Conservation (phyloP, 2,329 filamentous ascomycete genomes). For the Pseudopithomyces maydicus region DNA sequence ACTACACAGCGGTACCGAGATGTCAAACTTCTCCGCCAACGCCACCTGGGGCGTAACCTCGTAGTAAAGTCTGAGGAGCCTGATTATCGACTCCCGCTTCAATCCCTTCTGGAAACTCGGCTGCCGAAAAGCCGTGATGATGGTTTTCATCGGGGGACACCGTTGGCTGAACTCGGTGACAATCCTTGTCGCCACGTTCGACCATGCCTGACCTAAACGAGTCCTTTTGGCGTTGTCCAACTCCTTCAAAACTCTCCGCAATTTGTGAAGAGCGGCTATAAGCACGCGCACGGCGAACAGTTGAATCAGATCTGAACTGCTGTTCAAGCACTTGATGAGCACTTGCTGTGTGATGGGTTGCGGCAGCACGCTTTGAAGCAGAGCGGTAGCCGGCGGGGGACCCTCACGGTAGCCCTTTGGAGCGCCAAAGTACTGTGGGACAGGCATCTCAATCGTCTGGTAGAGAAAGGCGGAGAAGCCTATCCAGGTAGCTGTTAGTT, state of each 20-base stretch:
- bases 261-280: conserved; percentile 77
- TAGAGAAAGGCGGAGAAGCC: conserved; percentile 91
- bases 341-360: conserved; percentile 80
- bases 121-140: conserved; percentile 74
- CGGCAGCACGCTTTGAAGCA: conserved; percentile 87
- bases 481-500: conserved; percentile 91
- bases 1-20: conserved; percentile 75
- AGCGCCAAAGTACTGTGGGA: conserved; percentile 75
- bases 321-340: conserved; percentile 77
- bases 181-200: conserved; percentile 69
- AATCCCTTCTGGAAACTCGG: conserved; percentile 70
- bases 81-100: conserved; percentile 78
- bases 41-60: conserved; percentile 79
- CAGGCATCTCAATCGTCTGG: conserved; percentile 73
- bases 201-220: conserved; percentile 63
- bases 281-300: conserved; percentile 85
- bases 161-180: conserved; percentile 76
- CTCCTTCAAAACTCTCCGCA: conserved; percentile 67
- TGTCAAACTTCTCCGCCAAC: conserved; percentile 84
- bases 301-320: conserved; percentile 77
- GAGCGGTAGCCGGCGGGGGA: conserved; percentile 77
- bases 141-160: conserved; percentile 80
- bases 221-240: conserved; percentile 56
- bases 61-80: conserved; percentile 83
- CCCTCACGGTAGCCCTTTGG: conserved; percentile 64